A percentile compares a stretch with the other conserved stretches of the same genome.
phyloP scores from a whole-genome alignment of 176 grass and related monocot genomes.

The Musa itinerans region DNA sequence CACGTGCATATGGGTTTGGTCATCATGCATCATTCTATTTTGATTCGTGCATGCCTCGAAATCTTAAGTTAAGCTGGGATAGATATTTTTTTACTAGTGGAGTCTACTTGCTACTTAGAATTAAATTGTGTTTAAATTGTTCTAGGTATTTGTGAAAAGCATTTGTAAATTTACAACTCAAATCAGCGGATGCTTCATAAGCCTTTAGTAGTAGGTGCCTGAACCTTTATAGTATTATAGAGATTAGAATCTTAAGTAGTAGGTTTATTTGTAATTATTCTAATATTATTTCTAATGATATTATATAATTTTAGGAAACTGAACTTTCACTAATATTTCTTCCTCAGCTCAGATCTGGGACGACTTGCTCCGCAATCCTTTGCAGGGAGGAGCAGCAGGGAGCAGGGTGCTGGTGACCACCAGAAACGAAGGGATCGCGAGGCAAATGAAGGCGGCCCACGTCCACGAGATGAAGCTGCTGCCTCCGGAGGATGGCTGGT shows the following conservation, averaged over 20 bases:
- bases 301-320: neutral
- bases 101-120: neutral
- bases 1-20: too few species aligned
- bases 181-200: neutral
- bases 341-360: too few species aligned
- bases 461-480: too few species aligned
- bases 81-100: neutral
- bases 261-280: neutral
- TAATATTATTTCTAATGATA: neutral
- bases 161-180: slow-evolving; percentile 3
- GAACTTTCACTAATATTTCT: neutral
- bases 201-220: neutral
- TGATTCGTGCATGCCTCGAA: neutral
- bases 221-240: neutral
- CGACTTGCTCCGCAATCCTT: too few species aligned
- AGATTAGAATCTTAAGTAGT: neutral
- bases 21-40: neutral
- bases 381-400: too few species aligned
- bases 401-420: too few species aligned
- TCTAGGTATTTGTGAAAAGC: neutral
- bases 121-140: neutral
- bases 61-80: neutral
- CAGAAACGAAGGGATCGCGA: too few species aligned
- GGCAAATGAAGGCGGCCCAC: too few species aligned
- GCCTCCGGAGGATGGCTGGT: too few species aligned